Conservation (phyloP, 176 grass and related monocot genomes). For the Poa annua region DNA sequence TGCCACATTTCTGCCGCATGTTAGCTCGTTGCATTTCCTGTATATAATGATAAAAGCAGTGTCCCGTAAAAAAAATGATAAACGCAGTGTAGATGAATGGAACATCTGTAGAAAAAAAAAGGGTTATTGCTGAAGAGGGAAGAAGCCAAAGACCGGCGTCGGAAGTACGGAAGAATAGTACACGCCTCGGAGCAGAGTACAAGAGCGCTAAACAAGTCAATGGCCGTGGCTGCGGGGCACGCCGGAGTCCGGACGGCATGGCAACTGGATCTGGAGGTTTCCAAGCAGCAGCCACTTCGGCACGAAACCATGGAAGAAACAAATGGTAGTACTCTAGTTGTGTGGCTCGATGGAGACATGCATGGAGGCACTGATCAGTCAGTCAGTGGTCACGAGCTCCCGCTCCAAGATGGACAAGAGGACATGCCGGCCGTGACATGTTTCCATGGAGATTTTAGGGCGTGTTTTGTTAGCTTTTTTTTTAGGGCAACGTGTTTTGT, state of each 20-base stretch:
- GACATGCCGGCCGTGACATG: too few relatives aligned
- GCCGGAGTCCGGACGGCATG: background rate
- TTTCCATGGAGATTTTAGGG: too few relatives aligned
- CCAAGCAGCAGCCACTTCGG: background rate
- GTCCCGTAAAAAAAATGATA: too few relatives aligned
- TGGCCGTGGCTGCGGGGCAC: background rate
- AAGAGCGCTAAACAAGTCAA: slow-evolving; percentile 17
- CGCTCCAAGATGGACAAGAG: background rate
- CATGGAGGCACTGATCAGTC: background rate
- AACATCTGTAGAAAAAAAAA: too few relatives aligned
- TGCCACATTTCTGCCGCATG: too few relatives aligned
- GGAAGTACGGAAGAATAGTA: background rate
- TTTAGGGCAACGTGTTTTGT: too few relatives aligned
- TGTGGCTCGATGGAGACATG: background rate
- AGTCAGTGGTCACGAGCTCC: background rate
- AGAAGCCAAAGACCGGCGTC: background rate
- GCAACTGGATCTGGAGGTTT: background rate
- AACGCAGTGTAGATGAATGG: too few relatives aligned
- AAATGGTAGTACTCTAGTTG: background rate
- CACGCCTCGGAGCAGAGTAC: background rate
- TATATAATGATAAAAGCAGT: too few relatives aligned
- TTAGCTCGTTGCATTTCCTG: too few relatives aligned
- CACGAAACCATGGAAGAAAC: background rate
- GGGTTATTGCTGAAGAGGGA: background rate
- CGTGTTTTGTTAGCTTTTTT: too few relatives aligned